Evolutionary conservation across 106 monocot species (phyloP), one percentile per base, ranked within the genome.

Genomic region (Phalaenopsis equestris): DNA sequence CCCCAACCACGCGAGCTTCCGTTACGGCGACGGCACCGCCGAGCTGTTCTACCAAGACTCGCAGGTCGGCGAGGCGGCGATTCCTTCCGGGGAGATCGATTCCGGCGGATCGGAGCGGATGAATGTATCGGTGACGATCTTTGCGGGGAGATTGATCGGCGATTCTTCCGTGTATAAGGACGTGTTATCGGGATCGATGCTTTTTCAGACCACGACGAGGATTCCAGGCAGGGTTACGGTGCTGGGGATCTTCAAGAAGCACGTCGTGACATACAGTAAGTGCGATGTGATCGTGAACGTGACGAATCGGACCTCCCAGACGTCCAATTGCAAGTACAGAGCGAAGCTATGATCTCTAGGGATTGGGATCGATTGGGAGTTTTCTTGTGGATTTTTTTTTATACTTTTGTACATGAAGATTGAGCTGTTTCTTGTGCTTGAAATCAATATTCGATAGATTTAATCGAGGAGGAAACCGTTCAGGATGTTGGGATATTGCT

Each of bases 1-100:
- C 85, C 97, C 97, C 70, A 98, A 94, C 81, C 86, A 61, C 79
- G 92, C 88, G 39, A 73, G 86, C 64, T 92, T 98, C 85, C 58
- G 77, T 1, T 87, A 83, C 86, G 77, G 30, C 68, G 47, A 79
- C 17, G 92, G 94, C 45, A 21, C 46, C 48, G 86, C 85, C 70
- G 79, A 85, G 81, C 78, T 92, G 19, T 88, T 73, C 82, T 94
- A 94, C 90, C 74, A 87, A 6, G 94, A 84, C 17, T 16, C 30
- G 15, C 85, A 87, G 75, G 90, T 87, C 24, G 94, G 94, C 7
- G 87, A 85, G 78, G 93, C 87, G 18, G 82, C 58, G 18, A 87
- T 97, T 38, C 94, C 94, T 12, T 72, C 88, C 1, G 92, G 96
- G 8, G 85, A 85, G 78, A 92, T 90, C 57, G 80, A 52, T 14